Percentiles rank a stretch among this genome's conserved stretches.
These are phyloP conservation scores for Arabis hirsuta DNA, from an alignment of 345 rosid species.

Conservation along the genomic window DNA sequence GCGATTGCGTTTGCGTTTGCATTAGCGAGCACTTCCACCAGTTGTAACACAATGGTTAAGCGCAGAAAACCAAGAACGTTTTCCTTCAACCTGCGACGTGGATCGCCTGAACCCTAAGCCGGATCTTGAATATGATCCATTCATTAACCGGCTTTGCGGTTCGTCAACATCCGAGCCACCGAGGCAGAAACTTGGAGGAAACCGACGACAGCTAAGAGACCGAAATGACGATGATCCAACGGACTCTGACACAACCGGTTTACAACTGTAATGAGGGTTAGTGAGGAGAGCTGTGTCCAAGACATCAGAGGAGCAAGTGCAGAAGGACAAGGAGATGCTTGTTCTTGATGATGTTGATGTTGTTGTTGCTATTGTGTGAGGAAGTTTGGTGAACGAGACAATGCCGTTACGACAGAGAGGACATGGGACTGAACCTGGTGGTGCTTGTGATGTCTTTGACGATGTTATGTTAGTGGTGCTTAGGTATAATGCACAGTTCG, in stretches of 20 bases:
- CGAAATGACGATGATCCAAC: slow-evolving; percentile 74
- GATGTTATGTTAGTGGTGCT: slow-evolving; percentile 70
- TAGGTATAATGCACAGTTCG: slow-evolving; percentile 81
- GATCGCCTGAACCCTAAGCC: slow-evolving; percentile 55
- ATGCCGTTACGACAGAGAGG: slow-evolving; percentile 93
- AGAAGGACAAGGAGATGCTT: slow-evolving; percentile 71
- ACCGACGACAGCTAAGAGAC: slow-evolving; percentile 72
- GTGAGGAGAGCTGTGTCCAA: slow-evolving; percentile 58
- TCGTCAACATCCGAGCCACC: slow-evolving; percentile 64
- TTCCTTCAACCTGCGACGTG: slow-evolving; percentile 48
- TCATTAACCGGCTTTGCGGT: slow-evolving; percentile 48
- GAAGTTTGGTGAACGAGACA: slow-evolving; percentile 75
- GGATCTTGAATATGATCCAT: slow-evolving; percentile 55
- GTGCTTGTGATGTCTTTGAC: slow-evolving; percentile 50
- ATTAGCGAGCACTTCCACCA: slow-evolving; percentile 65
- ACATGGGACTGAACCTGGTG: slow-evolving; percentile 84
- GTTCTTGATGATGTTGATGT: slow-evolving; percentile 55
- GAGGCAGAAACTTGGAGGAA: slow-evolving; percentile 76
- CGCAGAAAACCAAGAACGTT: slow-evolving; percentile 78
- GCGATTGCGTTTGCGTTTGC: slow-evolving; percentile 3
- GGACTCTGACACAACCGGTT: slow-evolving; percentile 53
- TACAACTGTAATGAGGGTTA: slow-evolving; percentile 61
- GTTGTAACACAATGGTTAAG: slow-evolving; percentile 71
- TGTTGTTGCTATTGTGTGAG: slow-evolving; percentile 38
- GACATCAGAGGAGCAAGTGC: slow-evolving; percentile 73